Evolutionary conservation across 148 eudicot species (phyloP).

Genomic region (Arbutus unedo): DNA sequence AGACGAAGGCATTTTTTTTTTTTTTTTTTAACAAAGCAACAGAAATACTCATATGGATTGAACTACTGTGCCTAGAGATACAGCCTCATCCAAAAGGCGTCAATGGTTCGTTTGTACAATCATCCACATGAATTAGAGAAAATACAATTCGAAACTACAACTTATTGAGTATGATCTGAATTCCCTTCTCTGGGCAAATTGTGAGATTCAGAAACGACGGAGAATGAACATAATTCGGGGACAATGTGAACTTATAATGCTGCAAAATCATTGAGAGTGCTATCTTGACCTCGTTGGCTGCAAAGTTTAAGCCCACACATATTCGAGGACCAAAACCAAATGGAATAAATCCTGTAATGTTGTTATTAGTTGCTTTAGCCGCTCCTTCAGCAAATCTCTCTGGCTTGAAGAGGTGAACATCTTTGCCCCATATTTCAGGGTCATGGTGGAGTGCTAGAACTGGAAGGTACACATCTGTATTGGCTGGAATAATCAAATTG

Average conservation of each 20-base stretch:
- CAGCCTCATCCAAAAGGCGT: not conserved
- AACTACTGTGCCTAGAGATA: not conserved
- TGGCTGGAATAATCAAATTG: not conserved
- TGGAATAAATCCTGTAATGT: not conserved
- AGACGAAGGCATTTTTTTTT: too few relatives aligned
- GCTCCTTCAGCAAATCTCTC: constrained; percentile 11
- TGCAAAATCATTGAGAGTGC: constrained; percentile 15
- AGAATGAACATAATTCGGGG: not conserved
- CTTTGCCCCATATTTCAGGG: constrained; percentile 12
- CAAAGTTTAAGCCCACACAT: constrained; percentile 13
- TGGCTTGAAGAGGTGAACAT: constrained; percentile 15
- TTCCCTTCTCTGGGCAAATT: not conserved
- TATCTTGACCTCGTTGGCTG: constrained; percentile 8
- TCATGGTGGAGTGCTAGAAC: constrained; percentile 6
- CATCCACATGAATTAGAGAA: not conserved
- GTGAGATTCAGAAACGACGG: not conserved
- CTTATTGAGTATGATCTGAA: not conserved
- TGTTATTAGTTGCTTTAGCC: constrained; percentile 13
- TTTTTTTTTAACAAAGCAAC: too few relatives aligned
- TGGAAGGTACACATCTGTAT: not conserved
- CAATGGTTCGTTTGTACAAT: not conserved
- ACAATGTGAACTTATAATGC: constrained; percentile 6
- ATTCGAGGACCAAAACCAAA: constrained; percentile 9
- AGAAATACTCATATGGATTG: too few relatives aligned
- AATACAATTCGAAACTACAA: not conserved